Evolutionary conservation across 345 rosid genomes (phyloP).

Genomic region (Salix caprea): DNA sequence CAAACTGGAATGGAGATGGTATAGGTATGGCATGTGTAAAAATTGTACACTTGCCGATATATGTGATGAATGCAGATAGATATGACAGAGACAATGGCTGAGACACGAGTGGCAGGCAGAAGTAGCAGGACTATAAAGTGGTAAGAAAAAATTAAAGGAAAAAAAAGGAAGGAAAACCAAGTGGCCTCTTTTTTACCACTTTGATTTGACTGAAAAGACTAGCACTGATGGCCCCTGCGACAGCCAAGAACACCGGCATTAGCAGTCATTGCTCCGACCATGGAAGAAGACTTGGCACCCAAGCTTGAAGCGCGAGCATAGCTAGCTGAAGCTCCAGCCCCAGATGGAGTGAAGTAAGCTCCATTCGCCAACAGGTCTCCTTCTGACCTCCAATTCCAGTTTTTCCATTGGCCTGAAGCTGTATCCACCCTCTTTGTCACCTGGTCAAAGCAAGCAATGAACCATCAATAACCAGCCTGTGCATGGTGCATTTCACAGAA

Average conservation of each 20-base stretch:
- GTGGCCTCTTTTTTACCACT: conserved; percentile 32
- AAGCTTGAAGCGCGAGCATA: conserved; percentile 88
- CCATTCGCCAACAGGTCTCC: conserved; percentile 84
- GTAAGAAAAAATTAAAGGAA: background rate
- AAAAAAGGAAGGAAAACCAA: background rate
- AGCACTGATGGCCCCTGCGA: conserved; percentile 57
- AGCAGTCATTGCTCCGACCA: conserved; percentile 72
- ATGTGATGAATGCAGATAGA: conserved; percentile 21
- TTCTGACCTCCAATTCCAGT: conserved; percentile 93
- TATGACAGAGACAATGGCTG: conserved; percentile 19
- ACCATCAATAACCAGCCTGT: background rate
- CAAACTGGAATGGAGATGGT: conserved; percentile 7
- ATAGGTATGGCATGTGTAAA: conserved; percentile 34
- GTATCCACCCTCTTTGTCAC: conserved; percentile 90
- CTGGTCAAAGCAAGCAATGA: conserved; percentile 34
- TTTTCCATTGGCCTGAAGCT: conserved; percentile 43
- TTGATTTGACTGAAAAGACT: conserved; percentile 6
- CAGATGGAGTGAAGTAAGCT: conserved; percentile 84
- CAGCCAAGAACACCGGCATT: conserved; percentile 70
- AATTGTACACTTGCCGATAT: conserved; percentile 55
- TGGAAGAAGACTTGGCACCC: conserved; percentile 82
- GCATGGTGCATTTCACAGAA: background rate
- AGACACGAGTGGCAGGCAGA: conserved; percentile 8
- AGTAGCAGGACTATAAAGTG: conserved; percentile 5
- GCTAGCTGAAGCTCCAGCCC: conserved; percentile 75